Base-by-base conservation (phyloP, 176 grass and related monocot genomes). In the Hordeum vulgare region DNA sequence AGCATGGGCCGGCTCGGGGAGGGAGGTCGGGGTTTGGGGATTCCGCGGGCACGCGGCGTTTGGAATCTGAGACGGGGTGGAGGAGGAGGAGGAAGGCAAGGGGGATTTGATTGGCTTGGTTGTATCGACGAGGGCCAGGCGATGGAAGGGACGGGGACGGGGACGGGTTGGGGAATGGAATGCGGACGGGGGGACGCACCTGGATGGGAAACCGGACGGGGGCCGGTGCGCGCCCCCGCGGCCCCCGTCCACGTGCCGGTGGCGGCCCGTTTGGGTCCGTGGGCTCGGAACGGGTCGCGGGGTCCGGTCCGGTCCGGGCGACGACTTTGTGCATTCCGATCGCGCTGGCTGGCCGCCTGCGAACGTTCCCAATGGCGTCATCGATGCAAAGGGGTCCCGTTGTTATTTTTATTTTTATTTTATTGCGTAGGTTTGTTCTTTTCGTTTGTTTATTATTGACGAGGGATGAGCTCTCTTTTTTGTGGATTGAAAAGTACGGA, bases 161-260 rank as follows among this genome's bases (percentile, higher is more conserved):
- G 8, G 61, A 53, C 81, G 79, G 74, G 83, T 11, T 12, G 66
- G 20, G 56, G n/a, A 71, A 61, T 15, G 77, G 36, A 80, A 47
- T 44, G 37, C 6, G 17, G 29, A 9, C 49, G 62, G 90, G 79
- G 60, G 90, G 83, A 92, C 45, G 89, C 77, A 91, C 89, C 85
- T 88, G 89, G 89, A 91, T 61, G 89, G 81, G 54, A 80, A 65
- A 85, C 77, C 85, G 85, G 85, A 36, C 65, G 64, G 20, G 20
- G 35, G 66, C 24, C 37, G 68, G 84, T 80, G 77, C 61, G 18
- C 11, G 69, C 27, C 10, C 20, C 36, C 8, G 81, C 18, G 6
- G 45, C 13, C 29, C 6, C 34, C 51, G 54, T 76, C 76, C 66
- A 54, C 37, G 67, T 62, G 84, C 49, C 78, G 18, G 60, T 15